These are phyloP conservation scores for Zygosaccharomyces lentus DNA, from an alignment of 805 yeast species.

Conservation along the genomic window DNA sequence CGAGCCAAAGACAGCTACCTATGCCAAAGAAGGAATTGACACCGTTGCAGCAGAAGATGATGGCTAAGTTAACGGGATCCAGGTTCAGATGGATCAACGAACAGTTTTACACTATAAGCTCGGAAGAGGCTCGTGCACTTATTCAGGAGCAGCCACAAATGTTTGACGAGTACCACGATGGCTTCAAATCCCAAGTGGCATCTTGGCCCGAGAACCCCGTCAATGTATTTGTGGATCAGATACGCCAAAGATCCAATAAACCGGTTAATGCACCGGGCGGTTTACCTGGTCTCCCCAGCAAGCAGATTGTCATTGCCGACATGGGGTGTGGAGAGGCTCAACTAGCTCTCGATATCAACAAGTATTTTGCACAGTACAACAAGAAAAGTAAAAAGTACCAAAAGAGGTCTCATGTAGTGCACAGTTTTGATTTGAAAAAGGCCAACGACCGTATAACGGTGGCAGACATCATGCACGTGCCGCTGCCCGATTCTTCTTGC, in stretches of 20 bases:
- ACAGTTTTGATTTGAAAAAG: constrained; percentile 86
- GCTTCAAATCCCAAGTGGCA: constrained; percentile 91
- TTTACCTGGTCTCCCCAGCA: constrained; percentile 61
- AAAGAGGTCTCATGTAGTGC: constrained; percentile 56
- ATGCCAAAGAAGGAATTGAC: constrained; percentile 49
- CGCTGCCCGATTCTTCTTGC: constrained; percentile 72
- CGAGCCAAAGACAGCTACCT: constrained; percentile 9
- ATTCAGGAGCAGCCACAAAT: constrained; percentile 78
- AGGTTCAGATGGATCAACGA: constrained; percentile 98
- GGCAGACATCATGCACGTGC: constrained; percentile 93
- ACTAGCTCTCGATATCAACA: constrained; percentile 61
- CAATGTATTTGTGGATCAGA: constrained; percentile 74
- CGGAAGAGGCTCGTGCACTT: constrained; percentile 69
- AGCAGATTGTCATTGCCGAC: constrained; percentile 79
- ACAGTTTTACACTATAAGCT: constrained; percentile 83
- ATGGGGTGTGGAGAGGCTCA: constrained; percentile 99
- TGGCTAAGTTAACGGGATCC: constrained; percentile 90
- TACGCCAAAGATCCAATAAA: constrained; percentile 53
- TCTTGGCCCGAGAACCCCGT: constrained; percentile 99
- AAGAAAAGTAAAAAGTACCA: constrained; percentile 35
- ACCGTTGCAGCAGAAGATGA: constrained; percentile 91
- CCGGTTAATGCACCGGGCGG: constrained; percentile 96
- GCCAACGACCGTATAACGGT: constrained; percentile 89
- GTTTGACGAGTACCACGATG: constrained; percentile 92
- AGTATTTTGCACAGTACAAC: constrained; percentile 40